Percentiles rank a stretch among this genome's conserved stretches.
phyloP scores from a whole-genome alignment of 2,329 filamentous ascomycete species.

The Coleophoma crateriformis region DNA sequence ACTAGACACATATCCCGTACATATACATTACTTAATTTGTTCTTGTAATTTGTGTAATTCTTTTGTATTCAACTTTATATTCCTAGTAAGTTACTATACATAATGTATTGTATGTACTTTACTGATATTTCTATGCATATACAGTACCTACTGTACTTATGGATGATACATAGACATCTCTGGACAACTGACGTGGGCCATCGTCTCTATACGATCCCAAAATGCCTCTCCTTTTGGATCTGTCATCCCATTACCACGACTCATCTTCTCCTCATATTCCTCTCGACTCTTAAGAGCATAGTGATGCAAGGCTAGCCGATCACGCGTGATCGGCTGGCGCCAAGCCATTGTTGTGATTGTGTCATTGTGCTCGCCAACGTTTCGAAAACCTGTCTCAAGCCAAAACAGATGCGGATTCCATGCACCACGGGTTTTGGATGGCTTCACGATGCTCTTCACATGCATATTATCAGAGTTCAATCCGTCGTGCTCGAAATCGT shows the following conservation, averaged over 20 bases:
- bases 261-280: conserved; percentile 25
- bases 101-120: too few relatives aligned
- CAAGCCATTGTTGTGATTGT: conserved; percentile 11
- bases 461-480: conserved; percentile 21
- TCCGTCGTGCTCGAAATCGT: conserved; percentile 14
- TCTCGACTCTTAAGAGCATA: conserved; percentile 28
- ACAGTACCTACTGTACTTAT: too few relatives aligned
- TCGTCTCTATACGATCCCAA: conserved; percentile 19
- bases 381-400: conserved; percentile 10
- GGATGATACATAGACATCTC: conserved; percentile 21
- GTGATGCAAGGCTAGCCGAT: conserved; percentile 26
- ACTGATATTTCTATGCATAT: too few relatives aligned
- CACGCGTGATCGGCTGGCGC: conserved; percentile 23
- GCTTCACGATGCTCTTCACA: conserved; percentile 27
- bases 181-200: conserved; percentile 17
- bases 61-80: too few relatives aligned
- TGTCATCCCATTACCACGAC: conserved; percentile 20
- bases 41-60: too few relatives aligned
- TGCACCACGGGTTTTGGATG: conserved; percentile 11
- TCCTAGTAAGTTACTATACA: too few relatives aligned
- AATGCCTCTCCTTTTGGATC: conserved; percentile 16
- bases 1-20: too few relatives aligned
- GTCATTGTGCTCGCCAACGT: conserved; percentile 23
- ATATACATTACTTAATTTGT: too few relatives aligned
- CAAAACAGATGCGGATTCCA: conserved; percentile 21